Conservation (phyloP, 148 eudicot species). For the Rhododendron griersonianum region DNA sequence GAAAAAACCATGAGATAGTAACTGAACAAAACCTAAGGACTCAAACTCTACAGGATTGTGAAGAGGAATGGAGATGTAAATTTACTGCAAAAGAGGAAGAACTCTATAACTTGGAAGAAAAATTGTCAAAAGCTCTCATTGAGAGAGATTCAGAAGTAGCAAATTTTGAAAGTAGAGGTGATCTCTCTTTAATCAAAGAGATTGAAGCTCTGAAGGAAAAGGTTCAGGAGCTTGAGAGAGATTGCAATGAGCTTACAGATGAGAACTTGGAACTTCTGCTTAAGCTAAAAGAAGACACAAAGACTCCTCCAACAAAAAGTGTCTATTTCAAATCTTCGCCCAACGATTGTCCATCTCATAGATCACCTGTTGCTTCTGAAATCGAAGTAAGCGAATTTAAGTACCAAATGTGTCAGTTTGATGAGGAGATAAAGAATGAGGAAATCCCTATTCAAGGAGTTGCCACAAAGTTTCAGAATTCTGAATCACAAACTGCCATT, state of each 20-base stretch:
- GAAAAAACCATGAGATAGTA: constrained; percentile 35
- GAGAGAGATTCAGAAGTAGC: constrained; percentile 5
- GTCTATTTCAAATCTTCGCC: constrained; percentile 14
- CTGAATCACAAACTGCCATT: constrained; percentile 7
- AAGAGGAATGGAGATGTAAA: constrained; percentile 30
- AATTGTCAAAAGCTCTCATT: constrained; percentile 24
- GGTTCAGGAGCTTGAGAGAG: constrained; percentile 49
- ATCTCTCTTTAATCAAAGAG: constrained; percentile 22
- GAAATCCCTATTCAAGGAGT: constrained; percentile 25
- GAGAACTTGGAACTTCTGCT: constrained; percentile 49
- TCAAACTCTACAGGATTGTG: constrained; percentile 31
- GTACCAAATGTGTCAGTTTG: constrained; percentile 19
- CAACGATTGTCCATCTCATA: constrained; percentile 6
- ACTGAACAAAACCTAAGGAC: constrained; percentile 27
- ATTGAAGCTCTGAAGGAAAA: constrained; percentile 32
- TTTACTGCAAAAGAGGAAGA: constrained; percentile 41
- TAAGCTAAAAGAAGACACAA: constrained; percentile 36
- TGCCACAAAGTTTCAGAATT: constrained; percentile 6
- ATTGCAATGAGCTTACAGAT: constrained; percentile 50
- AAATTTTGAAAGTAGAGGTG: constrained; percentile 17
- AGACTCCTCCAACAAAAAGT: constrained; percentile 14
- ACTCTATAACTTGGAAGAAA: constrained; percentile 30
- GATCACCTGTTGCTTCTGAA: constrained; percentile 11
- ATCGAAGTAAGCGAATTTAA: constrained; percentile 20
- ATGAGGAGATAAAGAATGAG: constrained; percentile 25